Percentiles rank a stretch among this genome's conserved stretches.
Evolutionary conservation across 1,139 yeast genomes (phyloP).

Genomic region (Debaryomyces fabryi): DNA sequence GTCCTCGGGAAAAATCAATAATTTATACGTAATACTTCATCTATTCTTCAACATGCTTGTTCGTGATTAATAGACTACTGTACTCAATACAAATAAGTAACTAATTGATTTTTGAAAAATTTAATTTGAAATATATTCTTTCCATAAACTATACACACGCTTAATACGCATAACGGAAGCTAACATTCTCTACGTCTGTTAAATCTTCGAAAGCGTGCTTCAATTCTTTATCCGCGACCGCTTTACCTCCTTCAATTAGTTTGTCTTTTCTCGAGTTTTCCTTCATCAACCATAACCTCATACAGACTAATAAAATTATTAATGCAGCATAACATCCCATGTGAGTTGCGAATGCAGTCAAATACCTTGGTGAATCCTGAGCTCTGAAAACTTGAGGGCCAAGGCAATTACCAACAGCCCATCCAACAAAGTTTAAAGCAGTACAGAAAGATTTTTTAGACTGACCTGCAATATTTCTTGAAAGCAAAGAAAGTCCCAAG

Average conservation of each 20-base stretch:
- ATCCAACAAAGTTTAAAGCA: constrained; percentile 17
- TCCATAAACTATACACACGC: not conserved
- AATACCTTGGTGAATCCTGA: constrained; percentile 18
- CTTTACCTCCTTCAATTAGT: constrained; percentile 18
- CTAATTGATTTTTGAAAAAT: not conserved
- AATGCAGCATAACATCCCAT: constrained; percentile 14
- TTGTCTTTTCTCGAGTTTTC: constrained; percentile 21
- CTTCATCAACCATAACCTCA: constrained; percentile 16
- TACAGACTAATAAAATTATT: constrained; percentile 8
- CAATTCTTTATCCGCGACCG: constrained; percentile 11
- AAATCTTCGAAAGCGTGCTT: constrained; percentile 25
- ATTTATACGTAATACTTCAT: too few relatives aligned
- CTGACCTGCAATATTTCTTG: constrained; percentile 12
- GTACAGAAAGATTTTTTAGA: constrained; percentile 14
- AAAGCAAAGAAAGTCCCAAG: not conserved
- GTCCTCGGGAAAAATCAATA: too few relatives aligned
- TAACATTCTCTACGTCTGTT: constrained; percentile 13
- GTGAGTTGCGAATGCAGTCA: constrained; percentile 11
- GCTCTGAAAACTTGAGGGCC: constrained; percentile 35
- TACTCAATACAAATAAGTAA: not conserved
- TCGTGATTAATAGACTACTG: not conserved
- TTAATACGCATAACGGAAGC: constrained; percentile 12
- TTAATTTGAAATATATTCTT: not conserved
- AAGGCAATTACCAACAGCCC: constrained; percentile 31
- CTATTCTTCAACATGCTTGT: too few relatives aligned